phyloP scores from a whole-genome alignment of 441 rosid species.

The Dalechampia spathulata region DNA sequence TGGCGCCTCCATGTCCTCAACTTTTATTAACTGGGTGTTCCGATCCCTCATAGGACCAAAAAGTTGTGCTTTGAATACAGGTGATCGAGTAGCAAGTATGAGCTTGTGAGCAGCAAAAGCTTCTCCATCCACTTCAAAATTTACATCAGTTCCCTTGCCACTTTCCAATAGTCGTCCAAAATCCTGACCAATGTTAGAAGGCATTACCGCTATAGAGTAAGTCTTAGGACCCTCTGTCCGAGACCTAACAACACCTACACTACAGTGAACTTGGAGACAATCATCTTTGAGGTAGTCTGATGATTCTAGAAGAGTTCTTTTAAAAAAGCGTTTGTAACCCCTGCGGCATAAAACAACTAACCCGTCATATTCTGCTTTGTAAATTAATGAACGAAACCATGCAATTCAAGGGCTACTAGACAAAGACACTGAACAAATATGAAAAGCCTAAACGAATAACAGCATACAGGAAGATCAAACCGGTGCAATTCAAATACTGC shows the following conservation, averaged over 20 bases:
- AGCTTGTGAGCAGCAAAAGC: conserved; percentile 72
- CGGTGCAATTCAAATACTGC: too few species aligned
- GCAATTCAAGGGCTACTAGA: not conserved
- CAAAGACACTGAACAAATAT: not conserved
- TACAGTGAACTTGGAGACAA: conserved; percentile 62
- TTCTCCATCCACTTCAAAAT: conserved; percentile 77
- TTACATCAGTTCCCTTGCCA: conserved; percentile 74
- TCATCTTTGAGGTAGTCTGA: conserved; percentile 89
- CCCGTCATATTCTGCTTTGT: too few species aligned
- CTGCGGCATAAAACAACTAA: conserved; percentile 32
- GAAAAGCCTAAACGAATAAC: too few species aligned
- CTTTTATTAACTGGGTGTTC: conserved; percentile 48
- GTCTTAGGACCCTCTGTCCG: conserved; percentile 81
- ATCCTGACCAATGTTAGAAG: conserved; percentile 63
- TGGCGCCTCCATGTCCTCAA: conserved; percentile 82
- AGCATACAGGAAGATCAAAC: too few species aligned
- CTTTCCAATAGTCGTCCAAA: conserved; percentile 71
- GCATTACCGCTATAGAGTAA: conserved; percentile 57
- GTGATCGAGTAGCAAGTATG: conserved; percentile 92
- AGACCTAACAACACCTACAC: conserved; percentile 92
- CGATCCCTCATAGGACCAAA: conserved; percentile 92
- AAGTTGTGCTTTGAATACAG: conserved; percentile 94
- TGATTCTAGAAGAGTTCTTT: conserved; percentile 56
- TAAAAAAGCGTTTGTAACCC: conserved; percentile 93
- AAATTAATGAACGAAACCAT: too few species aligned